Evolutionary conservation across 768 basidiomycete species (phyloP).

Genomic region (Tricholoma saponaceum): DNA sequence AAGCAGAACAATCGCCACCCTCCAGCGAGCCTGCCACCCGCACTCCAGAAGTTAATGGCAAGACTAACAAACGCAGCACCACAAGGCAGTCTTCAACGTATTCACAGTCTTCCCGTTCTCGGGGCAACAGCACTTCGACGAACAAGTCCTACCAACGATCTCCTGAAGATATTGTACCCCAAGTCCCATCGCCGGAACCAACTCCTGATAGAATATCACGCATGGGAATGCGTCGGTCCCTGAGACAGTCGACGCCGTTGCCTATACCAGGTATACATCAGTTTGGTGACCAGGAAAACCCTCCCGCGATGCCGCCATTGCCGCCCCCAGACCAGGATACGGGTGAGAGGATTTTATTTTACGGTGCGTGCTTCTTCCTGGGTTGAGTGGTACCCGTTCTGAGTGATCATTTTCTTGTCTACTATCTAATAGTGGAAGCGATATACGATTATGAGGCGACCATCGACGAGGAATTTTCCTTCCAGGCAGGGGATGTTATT

Average conservation of each 20-base stretch:
- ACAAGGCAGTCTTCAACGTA: constrained; percentile 60
- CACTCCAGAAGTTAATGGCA: neutral
- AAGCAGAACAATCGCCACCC: constrained; percentile 44
- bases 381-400: neutral
- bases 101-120: constrained; percentile 1
- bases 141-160: neutral
- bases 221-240: neutral
- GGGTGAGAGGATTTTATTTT: constrained; percentile 63
- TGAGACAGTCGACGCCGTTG: constrained; percentile 10
- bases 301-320: constrained; percentile 18
- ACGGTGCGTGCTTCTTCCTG: constrained; percentile 50
- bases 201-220: neutral
- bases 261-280: constrained; percentile 9
- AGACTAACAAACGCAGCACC: constrained; percentile 34
- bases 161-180: constrained; percentile 7
- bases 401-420: constrained; percentile 9
- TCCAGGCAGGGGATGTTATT: constrained; percentile 94
- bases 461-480: constrained; percentile 92
- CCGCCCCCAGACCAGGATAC: constrained; percentile 18
- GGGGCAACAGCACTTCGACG: neutral
- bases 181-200: constrained; percentile 2
- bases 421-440: constrained; percentile 71
- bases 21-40: constrained; percentile 23
- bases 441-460: constrained; percentile 84
- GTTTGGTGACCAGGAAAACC: constrained; percentile 7